A percentile compares a stretch with the other conserved stretches of the same genome.
Conservation (phyloP, 2,329 filamentous ascomycete genomes). For the Aureobasidium sp. region DNA sequence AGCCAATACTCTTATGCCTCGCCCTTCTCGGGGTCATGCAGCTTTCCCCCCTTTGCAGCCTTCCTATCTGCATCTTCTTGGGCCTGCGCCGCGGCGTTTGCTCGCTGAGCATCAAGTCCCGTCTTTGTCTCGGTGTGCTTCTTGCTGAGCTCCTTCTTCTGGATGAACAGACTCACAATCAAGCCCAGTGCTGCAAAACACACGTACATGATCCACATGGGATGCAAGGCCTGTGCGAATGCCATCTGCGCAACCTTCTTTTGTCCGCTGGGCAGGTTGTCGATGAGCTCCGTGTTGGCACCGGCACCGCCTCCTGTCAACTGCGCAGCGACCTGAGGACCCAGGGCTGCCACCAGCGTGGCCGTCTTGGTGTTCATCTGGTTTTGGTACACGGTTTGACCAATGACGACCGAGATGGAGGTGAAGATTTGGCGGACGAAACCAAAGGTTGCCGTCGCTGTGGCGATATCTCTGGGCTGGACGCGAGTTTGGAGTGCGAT, state of each 20-base stretch:
- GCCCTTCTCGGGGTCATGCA: slow-evolving; percentile 11
- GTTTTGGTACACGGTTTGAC: slow-evolving; percentile 69
- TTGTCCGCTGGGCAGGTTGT: slow-evolving; percentile 43
- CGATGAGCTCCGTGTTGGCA: slow-evolving; percentile 53
- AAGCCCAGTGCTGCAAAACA: slow-evolving; percentile 36
- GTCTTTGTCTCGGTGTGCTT: slow-evolving; percentile 45
- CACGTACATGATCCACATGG: slow-evolving; percentile 46
- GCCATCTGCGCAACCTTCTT: slow-evolving; percentile 36
- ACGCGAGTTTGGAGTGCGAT: slow-evolving; percentile 58
- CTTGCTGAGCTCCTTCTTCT: slow-evolving; percentile 35
- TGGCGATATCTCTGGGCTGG: slow-evolving; percentile 54
- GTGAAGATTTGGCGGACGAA: slow-evolving; percentile 62
- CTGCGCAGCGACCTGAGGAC: slow-evolving; percentile 42
- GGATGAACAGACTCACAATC: slow-evolving; percentile 34
- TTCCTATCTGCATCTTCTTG: slow-evolving; percentile 21
- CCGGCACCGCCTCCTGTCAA: slow-evolving; percentile 56
- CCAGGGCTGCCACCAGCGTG: slow-evolving; percentile 45
- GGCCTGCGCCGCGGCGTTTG: slow-evolving; percentile 29
- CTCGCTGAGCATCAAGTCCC: slow-evolving; percentile 38
- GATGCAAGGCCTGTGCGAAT: slow-evolving; percentile 38
- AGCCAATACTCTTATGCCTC: neutral
- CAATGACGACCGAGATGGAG: slow-evolving; percentile 60
- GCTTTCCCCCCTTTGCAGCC: slow-evolving; percentile 12
- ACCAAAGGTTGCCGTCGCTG: slow-evolving; percentile 57
- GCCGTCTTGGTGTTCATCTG: slow-evolving; percentile 54